Percentiles rank a stretch among this genome's conserved stretches.
Evolutionary conservation across 2,329 filamentous ascomycete species (phyloP).

Genomic region (Cercospora brassicicola): DNA sequence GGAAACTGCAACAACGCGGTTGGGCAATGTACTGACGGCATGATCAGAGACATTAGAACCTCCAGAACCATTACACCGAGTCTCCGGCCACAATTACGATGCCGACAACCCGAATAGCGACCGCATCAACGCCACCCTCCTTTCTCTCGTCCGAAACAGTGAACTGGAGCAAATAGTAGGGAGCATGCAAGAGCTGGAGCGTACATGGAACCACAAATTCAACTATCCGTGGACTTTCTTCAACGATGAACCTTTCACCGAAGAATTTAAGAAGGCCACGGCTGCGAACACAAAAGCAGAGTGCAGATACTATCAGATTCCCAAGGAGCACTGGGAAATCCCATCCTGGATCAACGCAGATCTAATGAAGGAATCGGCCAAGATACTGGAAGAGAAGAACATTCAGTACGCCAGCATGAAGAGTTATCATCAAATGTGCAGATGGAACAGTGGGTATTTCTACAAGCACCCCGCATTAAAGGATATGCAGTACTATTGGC

Average conservation of each 20-base stretch:
- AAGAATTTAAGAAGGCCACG: conserved; percentile 87
- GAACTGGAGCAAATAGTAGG: conserved; percentile 81
- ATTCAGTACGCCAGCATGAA: conserved; percentile 88
- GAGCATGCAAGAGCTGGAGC: conserved; percentile 87
- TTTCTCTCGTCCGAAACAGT: conserved; percentile 88
- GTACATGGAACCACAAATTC: conserved; percentile 97
- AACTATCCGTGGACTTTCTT: conserved; percentile 99
- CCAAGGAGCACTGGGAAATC: conserved; percentile 90
- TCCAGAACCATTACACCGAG: conserved; percentile 70
- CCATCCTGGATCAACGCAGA: conserved; percentile 91
- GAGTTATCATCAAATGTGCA: conserved; percentile 98
- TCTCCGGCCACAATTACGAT: conserved; percentile 70
- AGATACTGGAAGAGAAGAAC: conserved; percentile 76
- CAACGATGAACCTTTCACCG: conserved; percentile 90
- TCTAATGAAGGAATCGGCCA: conserved; percentile 78
- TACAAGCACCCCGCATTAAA: conserved; percentile 90
- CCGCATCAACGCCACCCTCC: conserved; percentile 88
- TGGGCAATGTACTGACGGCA: background rate
- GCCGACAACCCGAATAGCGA: conserved; percentile 72
- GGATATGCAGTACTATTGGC: conserved; percentile 90
- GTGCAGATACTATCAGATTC: conserved; percentile 82
- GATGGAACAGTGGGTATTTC: conserved; percentile 98
- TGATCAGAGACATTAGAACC: conserved; percentile 69
- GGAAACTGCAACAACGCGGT: background rate
- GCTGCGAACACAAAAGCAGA: conserved; percentile 82